These are phyloP conservation scores for Sarcodon sp. DNA, from an alignment of 768 basidiomycete species.

Conservation along the genomic window DNA sequence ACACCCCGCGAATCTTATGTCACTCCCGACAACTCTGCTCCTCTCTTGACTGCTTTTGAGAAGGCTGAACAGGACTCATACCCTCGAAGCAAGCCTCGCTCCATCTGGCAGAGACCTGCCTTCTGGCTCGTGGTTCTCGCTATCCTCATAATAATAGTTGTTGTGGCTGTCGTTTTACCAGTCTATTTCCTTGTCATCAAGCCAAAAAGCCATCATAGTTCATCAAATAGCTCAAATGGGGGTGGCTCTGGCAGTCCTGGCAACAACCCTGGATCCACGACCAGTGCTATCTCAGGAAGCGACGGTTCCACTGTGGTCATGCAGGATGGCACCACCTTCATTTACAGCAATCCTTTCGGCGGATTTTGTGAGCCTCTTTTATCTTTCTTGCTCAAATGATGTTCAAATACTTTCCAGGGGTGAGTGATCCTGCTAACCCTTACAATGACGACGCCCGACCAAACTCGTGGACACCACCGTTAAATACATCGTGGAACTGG, in stretches of 20 bases:
- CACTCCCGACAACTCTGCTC: neutral
- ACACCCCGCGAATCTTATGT: neutral
- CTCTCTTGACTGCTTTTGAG: neutral
- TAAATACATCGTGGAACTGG: slow-evolving; percentile 68
- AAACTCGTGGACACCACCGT: slow-evolving; percentile 70
- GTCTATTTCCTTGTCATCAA: slow-evolving; percentile 14
- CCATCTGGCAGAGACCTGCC: slow-evolving; percentile 11
- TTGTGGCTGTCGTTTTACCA: slow-evolving; percentile 16
- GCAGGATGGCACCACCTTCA: slow-evolving; percentile 60
- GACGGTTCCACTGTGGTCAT: slow-evolving; percentile 56
- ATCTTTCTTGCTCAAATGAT: slow-evolving; percentile 3
- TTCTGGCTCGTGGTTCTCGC: slow-evolving; percentile 9
- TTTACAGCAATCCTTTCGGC: slow-evolving; percentile 67
- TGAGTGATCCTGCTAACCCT: slow-evolving; percentile 54
- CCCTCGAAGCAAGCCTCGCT: neutral
- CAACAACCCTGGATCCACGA: neutral
- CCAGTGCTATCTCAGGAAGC: slow-evolving; percentile 34
- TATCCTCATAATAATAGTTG: slow-evolving; percentile 10
- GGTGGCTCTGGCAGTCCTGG: neutral
- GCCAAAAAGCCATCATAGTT: slow-evolving; percentile 5
- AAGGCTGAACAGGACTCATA: neutral
- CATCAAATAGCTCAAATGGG: slow-evolving; percentile 2
- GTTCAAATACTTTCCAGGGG: slow-evolving; percentile 29
- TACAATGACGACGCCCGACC: slow-evolving; percentile 64
- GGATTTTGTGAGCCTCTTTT: slow-evolving; percentile 44